Conservation (phyloP, 768 basidiomycete genomes). For the Kwoniella shandongensis region DNA sequence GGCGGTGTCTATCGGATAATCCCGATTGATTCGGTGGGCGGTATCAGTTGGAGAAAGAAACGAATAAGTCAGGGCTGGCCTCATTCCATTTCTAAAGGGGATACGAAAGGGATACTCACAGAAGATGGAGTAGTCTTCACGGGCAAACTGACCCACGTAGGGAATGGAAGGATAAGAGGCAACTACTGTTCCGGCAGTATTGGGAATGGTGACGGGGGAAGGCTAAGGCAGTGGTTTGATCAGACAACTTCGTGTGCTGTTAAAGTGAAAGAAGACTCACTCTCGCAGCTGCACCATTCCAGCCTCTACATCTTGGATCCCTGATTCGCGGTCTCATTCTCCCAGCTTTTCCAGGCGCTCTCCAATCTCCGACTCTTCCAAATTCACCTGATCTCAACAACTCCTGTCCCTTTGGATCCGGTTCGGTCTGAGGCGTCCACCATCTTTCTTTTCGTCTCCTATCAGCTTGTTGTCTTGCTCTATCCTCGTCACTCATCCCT, state of each 20-base stretch:
- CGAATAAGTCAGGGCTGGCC: conserved; percentile 23
- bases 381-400: conserved; percentile 45
- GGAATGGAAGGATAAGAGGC: conserved; percentile 48
- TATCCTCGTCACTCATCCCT: background rate
- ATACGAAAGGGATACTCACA: conserved; percentile 28
- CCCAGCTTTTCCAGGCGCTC: background rate
- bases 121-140: conserved; percentile 45
- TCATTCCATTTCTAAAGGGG: background rate
- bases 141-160: conserved; percentile 51
- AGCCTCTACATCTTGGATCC: background rate
- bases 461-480: conserved; percentile 1
- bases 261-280: background rate
- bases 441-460: conserved; percentile 31
- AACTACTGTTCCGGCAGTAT: conserved; percentile 48
- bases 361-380: conserved; percentile 43
- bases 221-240: background rate
- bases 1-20: conserved; percentile 61
- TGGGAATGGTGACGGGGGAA: conserved; percentile 30
- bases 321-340: conserved; percentile 7
- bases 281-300: conserved; percentile 4
- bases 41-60: conserved; percentile 26
- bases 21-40: conserved; percentile 32
- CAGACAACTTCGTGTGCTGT: background rate
- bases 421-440: conserved; percentile 37
- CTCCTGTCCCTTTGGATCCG: conserved; percentile 33